A percentile compares a stretch with the other conserved stretches of the same genome.
Conservation (phyloP, 495 filamentous ascomycete genomes). For the Aspergillus conjunctus region DNA sequence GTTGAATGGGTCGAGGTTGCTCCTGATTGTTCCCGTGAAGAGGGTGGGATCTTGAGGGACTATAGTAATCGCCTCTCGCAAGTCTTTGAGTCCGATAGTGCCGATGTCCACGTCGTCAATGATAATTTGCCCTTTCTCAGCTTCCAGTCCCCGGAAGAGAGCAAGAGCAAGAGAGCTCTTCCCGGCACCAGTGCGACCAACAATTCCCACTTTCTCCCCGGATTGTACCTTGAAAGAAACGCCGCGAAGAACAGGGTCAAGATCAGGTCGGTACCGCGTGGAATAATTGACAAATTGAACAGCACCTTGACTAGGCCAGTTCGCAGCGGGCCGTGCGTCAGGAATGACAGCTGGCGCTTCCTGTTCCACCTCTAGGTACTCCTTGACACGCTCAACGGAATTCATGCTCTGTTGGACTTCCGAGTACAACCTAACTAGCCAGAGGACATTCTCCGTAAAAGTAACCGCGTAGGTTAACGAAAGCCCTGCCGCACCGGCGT, state of each 20-base stretch:
- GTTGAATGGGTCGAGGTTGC: conserved; percentile 92
- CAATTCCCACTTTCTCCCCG: conserved; percentile 93
- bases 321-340: conserved; percentile 69
- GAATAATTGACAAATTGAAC: conserved; percentile 88
- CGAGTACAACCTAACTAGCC: conserved; percentile 95
- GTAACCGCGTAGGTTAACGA: conserved; percentile 98
- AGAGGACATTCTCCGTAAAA: conserved; percentile 95
- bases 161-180: conserved; percentile 96
- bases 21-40: conserved; percentile 93
- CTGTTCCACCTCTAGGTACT: conserved; percentile 96
- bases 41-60: conserved; percentile 98
- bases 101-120: conserved; percentile 91
- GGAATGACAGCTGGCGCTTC: conserved; percentile 80
- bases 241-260: conserved; percentile 81
- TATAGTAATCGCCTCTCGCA: conserved; percentile 93
- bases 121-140: conserved; percentile 84
- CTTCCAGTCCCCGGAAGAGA: conserved; percentile 95
- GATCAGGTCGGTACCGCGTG: conserved; percentile 84
- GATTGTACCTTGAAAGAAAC: conserved; percentile 85
- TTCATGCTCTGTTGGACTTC: conserved; percentile 99
- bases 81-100: conserved; percentile 83
- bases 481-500: conserved; percentile 91
- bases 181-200: conserved; percentile 93
- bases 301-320: conserved; percentile 85
- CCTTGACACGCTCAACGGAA: conserved; percentile 95